phyloP scores from a whole-genome alignment of 1,284 basidiomycete genomes.

The Ustilago curta region DNA sequence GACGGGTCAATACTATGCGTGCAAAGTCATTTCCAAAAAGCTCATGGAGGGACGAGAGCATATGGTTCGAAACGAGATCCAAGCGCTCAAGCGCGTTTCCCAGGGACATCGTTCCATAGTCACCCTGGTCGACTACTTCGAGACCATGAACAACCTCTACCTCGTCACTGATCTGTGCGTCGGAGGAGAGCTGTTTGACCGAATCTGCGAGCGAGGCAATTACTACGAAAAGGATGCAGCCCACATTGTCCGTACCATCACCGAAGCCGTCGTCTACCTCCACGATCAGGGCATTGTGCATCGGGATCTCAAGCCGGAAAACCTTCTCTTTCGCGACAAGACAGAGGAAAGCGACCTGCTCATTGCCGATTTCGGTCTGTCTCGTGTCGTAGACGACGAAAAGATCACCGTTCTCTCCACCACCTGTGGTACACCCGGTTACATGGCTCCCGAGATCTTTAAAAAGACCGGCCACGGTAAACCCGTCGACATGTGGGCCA shows the following conservation, averaged over 20 bases:
- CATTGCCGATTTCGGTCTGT: constrained; percentile 95
- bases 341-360: constrained; percentile 93
- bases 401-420: constrained; percentile 90
- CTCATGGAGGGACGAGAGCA: constrained; percentile 80
- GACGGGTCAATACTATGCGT: constrained; percentile 74
- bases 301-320: constrained; percentile 96
- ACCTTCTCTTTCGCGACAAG: constrained; percentile 90
- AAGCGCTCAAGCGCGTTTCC: constrained; percentile 92
- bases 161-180: constrained; percentile 97
- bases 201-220: constrained; percentile 96
- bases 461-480: constrained; percentile 90
- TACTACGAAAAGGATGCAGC: constrained; percentile 98
- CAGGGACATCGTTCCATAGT: constrained; percentile 82
- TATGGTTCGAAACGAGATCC: constrained; percentile 93
- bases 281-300: constrained; percentile 96
- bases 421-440: constrained; percentile 91
- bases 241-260: constrained; percentile 85
- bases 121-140: constrained; percentile 92
- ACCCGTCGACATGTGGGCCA: constrained; percentile 85
- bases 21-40: constrained; percentile 82
- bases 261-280: constrained; percentile 88
- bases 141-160: constrained; percentile 87
- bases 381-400: constrained; percentile 86
- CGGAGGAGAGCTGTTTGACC: constrained; percentile 96
- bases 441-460: constrained; percentile 99